A percentile compares a stretch with the other conserved stretches of the same genome.
phyloP scores from a whole-genome alignment of 768 basidiomycete species.

The Mycena metata region DNA sequence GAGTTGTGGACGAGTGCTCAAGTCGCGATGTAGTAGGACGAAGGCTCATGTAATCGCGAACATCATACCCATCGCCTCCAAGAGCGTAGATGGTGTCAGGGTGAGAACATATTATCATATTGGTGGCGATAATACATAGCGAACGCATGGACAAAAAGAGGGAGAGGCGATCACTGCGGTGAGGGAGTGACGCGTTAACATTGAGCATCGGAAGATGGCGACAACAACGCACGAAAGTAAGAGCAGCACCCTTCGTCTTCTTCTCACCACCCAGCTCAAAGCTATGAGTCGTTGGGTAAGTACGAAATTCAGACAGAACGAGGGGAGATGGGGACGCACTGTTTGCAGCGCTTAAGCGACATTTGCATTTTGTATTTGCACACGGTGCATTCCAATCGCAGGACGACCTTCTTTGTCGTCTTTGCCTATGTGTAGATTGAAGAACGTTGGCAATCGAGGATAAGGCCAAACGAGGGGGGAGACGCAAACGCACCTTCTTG shows the following conservation, averaged over 20 bases:
- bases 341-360: slow-evolving; percentile 98
- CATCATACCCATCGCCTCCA: too few relatives aligned
- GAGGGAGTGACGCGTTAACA: not conserved
- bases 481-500: slow-evolving; percentile 84
- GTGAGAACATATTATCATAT: slow-evolving; percentile 21
- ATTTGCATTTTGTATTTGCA: slow-evolving; percentile 99
- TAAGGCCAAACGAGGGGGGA: not conserved
- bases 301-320: not conserved
- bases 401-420: slow-evolving; percentile 99
- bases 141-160: slow-evolving; percentile 4
- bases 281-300: slow-evolving; percentile 56
- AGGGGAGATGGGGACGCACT: slow-evolving; percentile 67
- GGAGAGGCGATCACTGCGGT: slow-evolving; percentile 17
- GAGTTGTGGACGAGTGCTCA: too few relatives aligned
- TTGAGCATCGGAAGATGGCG: not conserved
- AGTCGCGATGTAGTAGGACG: too few relatives aligned
- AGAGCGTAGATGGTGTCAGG: too few relatives aligned
- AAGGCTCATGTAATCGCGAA: too few relatives aligned
- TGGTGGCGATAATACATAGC: slow-evolving; percentile 25
- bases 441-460: slow-evolving; percentile 1
- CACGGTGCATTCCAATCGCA: slow-evolving; percentile 96
- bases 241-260: slow-evolving; percentile 98
- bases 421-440: slow-evolving; percentile 73
- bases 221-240: slow-evolving; percentile 83
- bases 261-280: slow-evolving; percentile 99